A percentile compares a stretch with the other conserved stretches of the same genome.
These are phyloP conservation scores for Heracleum sosnowskyi DNA, from an alignment of 129 eudicot species.

Conservation along the genomic window DNA sequence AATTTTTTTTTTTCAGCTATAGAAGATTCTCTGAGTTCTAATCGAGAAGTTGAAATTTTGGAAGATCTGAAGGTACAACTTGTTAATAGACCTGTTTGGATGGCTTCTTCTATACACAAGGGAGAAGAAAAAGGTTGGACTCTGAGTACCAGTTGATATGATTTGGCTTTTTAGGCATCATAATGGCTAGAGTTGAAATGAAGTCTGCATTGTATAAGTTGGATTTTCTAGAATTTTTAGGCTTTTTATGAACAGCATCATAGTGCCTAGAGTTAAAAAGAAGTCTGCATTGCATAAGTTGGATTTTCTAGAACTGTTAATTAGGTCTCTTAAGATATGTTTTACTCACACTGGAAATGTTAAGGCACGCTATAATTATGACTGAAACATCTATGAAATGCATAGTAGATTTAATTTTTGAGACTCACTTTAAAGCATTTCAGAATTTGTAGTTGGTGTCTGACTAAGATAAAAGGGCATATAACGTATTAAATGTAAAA, in stretches of 20 bases:
- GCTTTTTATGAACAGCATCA: background rate
- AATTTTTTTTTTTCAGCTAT: constrained; percentile 31
- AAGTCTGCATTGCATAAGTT: background rate
- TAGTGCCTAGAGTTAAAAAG: background rate
- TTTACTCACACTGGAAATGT: background rate
- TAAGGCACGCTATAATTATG: background rate
- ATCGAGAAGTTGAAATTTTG: constrained; percentile 19
- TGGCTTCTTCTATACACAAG: constrained; percentile 93
- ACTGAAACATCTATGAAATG: background rate
- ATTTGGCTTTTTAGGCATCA: background rate
- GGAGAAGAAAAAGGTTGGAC: constrained; percentile 78
- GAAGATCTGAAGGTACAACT: constrained; percentile 42
- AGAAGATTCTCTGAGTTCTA: constrained; percentile 31
- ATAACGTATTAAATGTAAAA: no score
- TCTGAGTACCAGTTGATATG: background rate
- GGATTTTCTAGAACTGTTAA: background rate
- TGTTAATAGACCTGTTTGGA: constrained; percentile 65
- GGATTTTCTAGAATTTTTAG: background rate
- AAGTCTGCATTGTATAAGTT: background rate
- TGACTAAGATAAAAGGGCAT: background rate
- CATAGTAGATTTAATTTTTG: background rate
- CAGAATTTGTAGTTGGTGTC: background rate
- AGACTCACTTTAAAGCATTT: background rate
- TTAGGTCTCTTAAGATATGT: background rate
- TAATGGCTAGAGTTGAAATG: background rate